phyloP scores from a whole-genome alignment of 352 stramenopile species.

The Phytopythium ostracodes region DNA sequence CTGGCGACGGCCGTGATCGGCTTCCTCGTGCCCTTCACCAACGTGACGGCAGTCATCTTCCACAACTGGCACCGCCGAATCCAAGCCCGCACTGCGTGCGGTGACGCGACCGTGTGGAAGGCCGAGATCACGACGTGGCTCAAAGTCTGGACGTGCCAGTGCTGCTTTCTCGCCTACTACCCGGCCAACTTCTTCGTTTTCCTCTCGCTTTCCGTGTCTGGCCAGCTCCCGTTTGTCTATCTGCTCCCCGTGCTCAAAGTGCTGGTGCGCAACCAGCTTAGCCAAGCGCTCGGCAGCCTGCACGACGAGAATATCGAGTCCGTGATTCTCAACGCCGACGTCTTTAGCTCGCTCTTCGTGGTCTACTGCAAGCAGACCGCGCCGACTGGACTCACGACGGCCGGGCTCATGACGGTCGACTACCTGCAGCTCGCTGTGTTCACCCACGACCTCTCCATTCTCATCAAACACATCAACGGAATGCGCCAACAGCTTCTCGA shows the following conservation, averaged over 20 bases:
- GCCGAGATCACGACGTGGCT: conserved; percentile 1
- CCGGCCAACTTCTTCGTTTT: conserved; percentile 24
- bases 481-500: background rate
- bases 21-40: conserved; percentile 19
- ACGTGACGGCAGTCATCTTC: conserved; percentile 8
- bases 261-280: conserved; percentile 18
- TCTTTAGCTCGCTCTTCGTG: conserved; percentile 23
- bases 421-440: conserved; percentile 15
- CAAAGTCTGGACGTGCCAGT: conserved; percentile 20
- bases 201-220: conserved; percentile 11
- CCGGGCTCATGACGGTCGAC: conserved; percentile 26
- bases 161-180: conserved; percentile 14
- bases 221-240: conserved; percentile 11
- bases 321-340: conserved; percentile 20
- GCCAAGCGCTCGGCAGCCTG: conserved; percentile 13
- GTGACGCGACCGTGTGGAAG: background rate
- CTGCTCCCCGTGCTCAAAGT: conserved; percentile 22
- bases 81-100: background rate
- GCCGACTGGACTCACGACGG: conserved; percentile 13
- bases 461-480: background rate
- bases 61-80: conserved; percentile 1
- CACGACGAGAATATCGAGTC: conserved; percentile 19
- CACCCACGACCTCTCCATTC: conserved; percentile 12
- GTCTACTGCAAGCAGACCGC: conserved; percentile 26
- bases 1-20: conserved; percentile 6